A percentile compares a stretch with the other conserved stretches of the same genome.
phyloP scores from a whole-genome alignment of 345 rosid species.

The Acer yangbiense region DNA sequence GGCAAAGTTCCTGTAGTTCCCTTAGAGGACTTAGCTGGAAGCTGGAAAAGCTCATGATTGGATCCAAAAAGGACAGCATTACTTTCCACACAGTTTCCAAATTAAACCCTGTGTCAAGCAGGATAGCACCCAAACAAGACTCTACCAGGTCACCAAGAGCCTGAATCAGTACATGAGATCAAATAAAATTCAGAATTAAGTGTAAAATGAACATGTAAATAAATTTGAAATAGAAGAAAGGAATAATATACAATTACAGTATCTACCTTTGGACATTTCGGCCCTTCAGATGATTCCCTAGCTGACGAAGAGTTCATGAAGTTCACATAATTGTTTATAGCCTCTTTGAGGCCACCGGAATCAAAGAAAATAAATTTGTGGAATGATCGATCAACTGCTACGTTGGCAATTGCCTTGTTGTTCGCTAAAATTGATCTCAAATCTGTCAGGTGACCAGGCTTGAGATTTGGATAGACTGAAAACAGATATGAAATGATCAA shows the following conservation, averaged over 20 bases:
- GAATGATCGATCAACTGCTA: conserved; percentile 64
- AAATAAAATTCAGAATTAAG: conserved; percentile 7
- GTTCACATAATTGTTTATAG: conserved; percentile 55
- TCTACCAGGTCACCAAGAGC: conserved; percentile 93
- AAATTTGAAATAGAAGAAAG: not conserved
- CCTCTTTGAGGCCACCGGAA: conserved; percentile 52
- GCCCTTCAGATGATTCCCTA: conserved; percentile 49
- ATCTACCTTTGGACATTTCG: conserved; percentile 84
- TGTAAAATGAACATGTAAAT: not conserved
- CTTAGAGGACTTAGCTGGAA: conserved; percentile 66
- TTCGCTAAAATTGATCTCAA: conserved; percentile 76
- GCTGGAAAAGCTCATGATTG: conserved; percentile 56
- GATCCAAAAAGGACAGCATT: conserved; percentile 73
- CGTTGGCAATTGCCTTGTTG: conserved; percentile 78
- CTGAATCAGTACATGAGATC: conserved; percentile 41
- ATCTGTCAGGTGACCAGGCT: conserved; percentile 94
- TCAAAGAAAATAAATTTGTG: conserved; percentile 63
- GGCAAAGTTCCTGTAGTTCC: conserved; percentile 74
- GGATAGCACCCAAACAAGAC: conserved; percentile 78
- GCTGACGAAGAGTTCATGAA: conserved; percentile 42
- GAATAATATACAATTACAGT: not conserved
- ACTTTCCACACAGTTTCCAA: conserved; percentile 66
- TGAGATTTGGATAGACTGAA: conserved; percentile 77
- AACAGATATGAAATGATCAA: conserved; percentile 82
- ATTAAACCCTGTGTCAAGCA: conserved; percentile 80